Percentiles rank a stretch among this genome's conserved stretches.
These are phyloP conservation scores for Teunomyces stri DNA, from an alignment of 805 yeast species.

Conservation along the genomic window DNA sequence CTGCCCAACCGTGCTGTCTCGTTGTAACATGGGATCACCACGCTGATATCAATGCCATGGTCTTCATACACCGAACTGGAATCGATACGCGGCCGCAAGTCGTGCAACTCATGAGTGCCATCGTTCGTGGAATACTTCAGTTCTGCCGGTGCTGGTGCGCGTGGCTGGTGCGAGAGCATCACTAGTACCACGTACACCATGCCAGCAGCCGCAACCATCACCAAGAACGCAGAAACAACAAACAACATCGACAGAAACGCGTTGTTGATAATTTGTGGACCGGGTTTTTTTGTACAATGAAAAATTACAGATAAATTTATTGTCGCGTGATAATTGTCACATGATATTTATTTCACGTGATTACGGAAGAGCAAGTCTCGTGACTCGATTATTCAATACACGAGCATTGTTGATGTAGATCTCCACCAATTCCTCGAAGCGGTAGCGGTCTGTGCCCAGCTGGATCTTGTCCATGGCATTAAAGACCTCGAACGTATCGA, in stretches of 20 bases:
- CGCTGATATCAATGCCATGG: constrained; percentile 56
- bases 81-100: constrained; percentile 32
- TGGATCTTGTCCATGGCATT: constrained; percentile 41
- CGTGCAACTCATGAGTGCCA: constrained; percentile 23
- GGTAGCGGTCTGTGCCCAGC: constrained; percentile 46
- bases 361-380: constrained; percentile 31
- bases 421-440: constrained; percentile 58
- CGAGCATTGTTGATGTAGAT: constrained; percentile 60
- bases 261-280: background rate
- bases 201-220: constrained; percentile 11
- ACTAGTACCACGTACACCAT: constrained; percentile 37
- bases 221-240: background rate
- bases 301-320: too few species aligned
- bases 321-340: background rate
- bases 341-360: background rate
- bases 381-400: constrained; percentile 42
- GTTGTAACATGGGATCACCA: constrained; percentile 92
- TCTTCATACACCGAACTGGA: constrained; percentile 13
- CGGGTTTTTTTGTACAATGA: too few species aligned
- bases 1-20: constrained; percentile 69
- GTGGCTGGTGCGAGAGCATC: constrained; percentile 61
- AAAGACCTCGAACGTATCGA: constrained; percentile 38
- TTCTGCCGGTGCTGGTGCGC: constrained; percentile 54
- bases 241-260: background rate
- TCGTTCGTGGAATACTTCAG: constrained; percentile 51